Conservation (phyloP, 305 asterid species). For the Fraxinus sp. region DNA sequence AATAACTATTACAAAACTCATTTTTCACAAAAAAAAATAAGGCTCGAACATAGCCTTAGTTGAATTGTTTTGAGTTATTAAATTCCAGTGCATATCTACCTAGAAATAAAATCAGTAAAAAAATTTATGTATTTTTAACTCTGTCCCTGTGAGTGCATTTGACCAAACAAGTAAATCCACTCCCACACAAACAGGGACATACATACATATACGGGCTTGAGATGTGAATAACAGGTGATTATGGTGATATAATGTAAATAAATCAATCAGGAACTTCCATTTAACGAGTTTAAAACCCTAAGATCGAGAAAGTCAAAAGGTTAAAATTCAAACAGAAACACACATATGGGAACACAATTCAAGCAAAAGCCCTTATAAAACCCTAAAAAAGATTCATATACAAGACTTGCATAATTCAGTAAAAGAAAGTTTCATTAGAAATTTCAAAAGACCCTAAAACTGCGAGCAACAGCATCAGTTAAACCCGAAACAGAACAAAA, state of each 20-base stretch:
- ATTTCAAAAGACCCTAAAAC: background rate
- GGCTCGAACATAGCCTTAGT: background rate
- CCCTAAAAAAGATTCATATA: background rate
- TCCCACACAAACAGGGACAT: background rate
- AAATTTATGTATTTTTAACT: background rate
- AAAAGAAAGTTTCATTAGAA: background rate
- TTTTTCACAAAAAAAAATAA: too few relatives aligned
- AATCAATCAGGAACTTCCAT: background rate
- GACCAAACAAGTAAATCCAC: background rate
- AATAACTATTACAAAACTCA: background rate
- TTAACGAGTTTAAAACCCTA: background rate
- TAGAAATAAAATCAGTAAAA: background rate
- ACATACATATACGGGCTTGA: background rate
- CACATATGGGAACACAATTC: background rate
- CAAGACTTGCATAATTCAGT: slow-evolving; percentile 6
- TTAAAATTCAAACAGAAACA: background rate
- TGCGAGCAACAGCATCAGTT: background rate
- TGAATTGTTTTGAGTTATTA: background rate
- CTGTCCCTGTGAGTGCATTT: background rate
- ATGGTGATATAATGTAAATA: background rate
- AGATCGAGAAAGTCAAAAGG: background rate
- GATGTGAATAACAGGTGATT: background rate
- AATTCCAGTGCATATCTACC: background rate
- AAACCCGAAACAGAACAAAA: slow-evolving; percentile 10
- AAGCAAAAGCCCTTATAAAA: background rate